These are phyloP conservation scores for Salix exigua DNA, from an alignment of 345 rosid genomes.

Conservation along the genomic window DNA sequence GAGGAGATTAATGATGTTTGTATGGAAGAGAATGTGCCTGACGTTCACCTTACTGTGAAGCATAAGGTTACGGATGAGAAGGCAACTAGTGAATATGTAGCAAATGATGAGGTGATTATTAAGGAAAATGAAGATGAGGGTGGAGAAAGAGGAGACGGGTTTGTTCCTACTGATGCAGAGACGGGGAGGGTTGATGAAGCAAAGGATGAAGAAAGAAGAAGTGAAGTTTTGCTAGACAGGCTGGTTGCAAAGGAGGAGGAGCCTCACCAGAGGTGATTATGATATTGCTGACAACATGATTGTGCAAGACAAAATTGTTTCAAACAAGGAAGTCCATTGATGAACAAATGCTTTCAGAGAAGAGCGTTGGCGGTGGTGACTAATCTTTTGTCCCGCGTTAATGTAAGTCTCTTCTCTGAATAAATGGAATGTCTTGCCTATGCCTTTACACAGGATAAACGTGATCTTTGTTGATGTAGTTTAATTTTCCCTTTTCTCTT, in stretches of 20 bases:
- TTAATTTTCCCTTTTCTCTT: neutral
- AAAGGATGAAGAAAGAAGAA: conserved; percentile 15
- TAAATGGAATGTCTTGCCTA: conserved; percentile 8
- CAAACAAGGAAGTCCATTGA: conserved; percentile 12
- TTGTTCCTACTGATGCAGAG: neutral
- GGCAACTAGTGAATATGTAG: neutral
- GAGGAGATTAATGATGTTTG: conserved; percentile 30
- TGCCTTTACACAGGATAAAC: conserved; percentile 11
- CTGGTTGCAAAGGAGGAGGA: neutral
- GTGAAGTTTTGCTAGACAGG: neutral
- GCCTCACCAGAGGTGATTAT: neutral
- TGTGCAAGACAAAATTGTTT: conserved; percentile 6
- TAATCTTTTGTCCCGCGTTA: conserved; percentile 15
- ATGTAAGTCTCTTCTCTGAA: conserved; percentile 35
- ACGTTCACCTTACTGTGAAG: conserved; percentile 11
- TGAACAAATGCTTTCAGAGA: conserved; percentile 3
- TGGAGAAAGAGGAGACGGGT: neutral
- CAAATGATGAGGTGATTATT: neutral
- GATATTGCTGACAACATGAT: neutral
- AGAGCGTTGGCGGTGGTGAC: conserved; percentile 29
- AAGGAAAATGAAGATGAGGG: conserved; percentile 5
- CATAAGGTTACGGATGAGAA: conserved; percentile 11
- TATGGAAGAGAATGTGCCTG: conserved; percentile 30
- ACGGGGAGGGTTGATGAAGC: conserved; percentile 18
- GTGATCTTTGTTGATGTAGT: conserved; percentile 8